A percentile compares a stretch with the other conserved stretches of the same genome.
Evolutionary conservation across 2,329 filamentous ascomycete species (phyloP).

Genomic region (Dendryphion nanum): DNA sequence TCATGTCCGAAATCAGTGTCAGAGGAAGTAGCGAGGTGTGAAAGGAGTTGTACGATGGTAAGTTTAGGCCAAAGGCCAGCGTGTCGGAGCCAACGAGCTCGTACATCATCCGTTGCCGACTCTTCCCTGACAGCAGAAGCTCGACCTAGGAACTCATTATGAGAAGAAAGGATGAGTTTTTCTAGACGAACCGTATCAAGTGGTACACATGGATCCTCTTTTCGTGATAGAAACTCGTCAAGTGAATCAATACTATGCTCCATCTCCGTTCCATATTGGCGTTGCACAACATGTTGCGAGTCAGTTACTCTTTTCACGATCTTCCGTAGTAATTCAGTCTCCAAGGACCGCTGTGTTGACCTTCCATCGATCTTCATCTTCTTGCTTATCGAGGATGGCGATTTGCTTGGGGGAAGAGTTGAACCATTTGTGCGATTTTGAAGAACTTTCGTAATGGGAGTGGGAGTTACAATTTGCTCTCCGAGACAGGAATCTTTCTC

Average conservation of each 20-base stretch:
- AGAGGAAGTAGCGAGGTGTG: slow-evolving; percentile 45
- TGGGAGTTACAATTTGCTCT: neutral
- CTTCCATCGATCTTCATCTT: neutral
- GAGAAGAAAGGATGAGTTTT: too few species aligned
- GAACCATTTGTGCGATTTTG: neutral
- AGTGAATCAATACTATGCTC: slow-evolving; percentile 21
- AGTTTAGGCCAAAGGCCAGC: slow-evolving; percentile 49
- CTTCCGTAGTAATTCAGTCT: too few species aligned
- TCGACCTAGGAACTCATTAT: too few species aligned
- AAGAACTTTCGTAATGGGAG: too few species aligned
- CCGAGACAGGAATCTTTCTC: too few species aligned
- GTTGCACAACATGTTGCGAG: slow-evolving; percentile 33
- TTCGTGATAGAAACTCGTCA: too few species aligned
- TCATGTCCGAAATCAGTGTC: slow-evolving; percentile 27
- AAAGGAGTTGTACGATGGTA: slow-evolving; percentile 46
- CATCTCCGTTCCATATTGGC: slow-evolving; percentile 41
- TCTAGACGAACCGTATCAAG: too few species aligned
- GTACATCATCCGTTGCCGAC: too few species aligned
- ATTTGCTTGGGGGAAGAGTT: neutral
- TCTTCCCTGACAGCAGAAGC: too few species aligned
- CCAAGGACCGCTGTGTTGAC: neutral
- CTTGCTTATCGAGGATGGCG: neutral
- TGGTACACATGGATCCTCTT: too few species aligned
- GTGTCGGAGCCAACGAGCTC: slow-evolving; percentile 48
- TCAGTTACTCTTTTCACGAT: slow-evolving; percentile 14